Percentiles rank a stretch among this genome's conserved stretches.
Evolutionary conservation across 2,329 filamentous ascomycete genomes (phyloP).

Genomic region (Peltaster fructicola): DNA sequence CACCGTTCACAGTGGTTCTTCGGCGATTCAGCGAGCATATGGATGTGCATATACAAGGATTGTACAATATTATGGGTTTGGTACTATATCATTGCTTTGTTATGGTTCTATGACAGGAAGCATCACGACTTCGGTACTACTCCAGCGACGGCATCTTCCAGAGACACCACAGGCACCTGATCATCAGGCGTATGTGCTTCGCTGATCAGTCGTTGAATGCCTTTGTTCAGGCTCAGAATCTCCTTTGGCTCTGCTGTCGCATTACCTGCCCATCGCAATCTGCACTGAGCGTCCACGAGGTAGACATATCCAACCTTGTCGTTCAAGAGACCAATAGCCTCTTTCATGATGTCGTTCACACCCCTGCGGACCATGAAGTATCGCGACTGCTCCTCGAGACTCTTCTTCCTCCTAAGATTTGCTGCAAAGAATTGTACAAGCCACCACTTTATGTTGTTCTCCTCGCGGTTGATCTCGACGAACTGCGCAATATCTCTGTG

Average conservation of each 20-base stretch:
- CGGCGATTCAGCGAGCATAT: too few relatives aligned
- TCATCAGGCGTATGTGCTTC: constrained; percentile 29
- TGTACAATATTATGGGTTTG: too few relatives aligned
- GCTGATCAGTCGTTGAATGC: constrained; percentile 42
- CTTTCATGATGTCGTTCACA: constrained; percentile 36
- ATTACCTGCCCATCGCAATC: constrained; percentile 87
- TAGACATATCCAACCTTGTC: constrained; percentile 89
- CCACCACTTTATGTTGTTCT: constrained; percentile 49
- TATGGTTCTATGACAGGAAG: too few relatives aligned
- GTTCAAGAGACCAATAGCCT: constrained; percentile 56
- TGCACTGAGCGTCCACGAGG: constrained; percentile 69
- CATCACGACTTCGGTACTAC: too few relatives aligned
- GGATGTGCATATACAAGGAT: too few relatives aligned
- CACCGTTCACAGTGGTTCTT: too few relatives aligned
- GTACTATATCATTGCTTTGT: too few relatives aligned
- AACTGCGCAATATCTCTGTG: constrained; percentile 45
- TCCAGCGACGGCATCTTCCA: constrained; percentile 17
- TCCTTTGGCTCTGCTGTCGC: constrained; percentile 49
- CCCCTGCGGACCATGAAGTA: constrained; percentile 45
- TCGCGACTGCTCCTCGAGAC: constrained; percentile 33
- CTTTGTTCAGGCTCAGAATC: constrained; percentile 46
- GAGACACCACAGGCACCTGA: constrained; percentile 23
- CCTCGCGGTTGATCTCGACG: constrained; percentile 77
- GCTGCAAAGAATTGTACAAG: constrained; percentile 38
- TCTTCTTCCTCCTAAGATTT: constrained; percentile 29